phyloP scores from a whole-genome alignment of 208 protist genomes.

The Leishmania guyanensis region DNA sequence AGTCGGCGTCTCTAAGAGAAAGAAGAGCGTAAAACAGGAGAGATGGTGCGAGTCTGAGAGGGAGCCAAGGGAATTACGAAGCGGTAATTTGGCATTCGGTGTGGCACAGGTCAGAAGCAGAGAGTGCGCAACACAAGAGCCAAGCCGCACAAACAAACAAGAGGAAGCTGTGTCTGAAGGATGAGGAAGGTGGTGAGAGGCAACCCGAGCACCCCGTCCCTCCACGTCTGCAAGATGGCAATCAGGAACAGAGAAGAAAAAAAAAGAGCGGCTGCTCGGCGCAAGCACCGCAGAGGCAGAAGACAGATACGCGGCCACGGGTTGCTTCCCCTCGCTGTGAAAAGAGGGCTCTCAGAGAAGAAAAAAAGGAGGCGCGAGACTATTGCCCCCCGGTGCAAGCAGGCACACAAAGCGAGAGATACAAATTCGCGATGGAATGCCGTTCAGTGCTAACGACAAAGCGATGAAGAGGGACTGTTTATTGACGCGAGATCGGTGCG shows the following conservation, averaged over 20 bases:
- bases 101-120: not conserved
- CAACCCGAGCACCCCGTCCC: not conserved
- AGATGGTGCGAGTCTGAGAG: not conserved
- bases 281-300: not conserved
- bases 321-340: not conserved
- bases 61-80: not conserved
- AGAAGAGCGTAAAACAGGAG: constrained; percentile 9
- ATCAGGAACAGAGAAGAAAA: not conserved
- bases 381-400: not conserved
- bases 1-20: not conserved
- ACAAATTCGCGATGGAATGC: not conserved
- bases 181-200: not conserved
- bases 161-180: not conserved
- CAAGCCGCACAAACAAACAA: not conserved
- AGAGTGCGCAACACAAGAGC: not conserved
- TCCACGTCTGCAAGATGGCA: not conserved
- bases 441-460: not conserved
- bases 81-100: not conserved
- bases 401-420: not conserved
- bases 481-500: not conserved
- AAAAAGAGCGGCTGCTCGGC: not conserved
- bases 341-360: not conserved
- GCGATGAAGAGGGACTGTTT: not conserved
- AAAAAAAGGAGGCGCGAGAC: not conserved
- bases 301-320: not conserved